A percentile compares a stretch with the other conserved stretches of the same genome.
These are phyloP conservation scores for Leccinellum luteum DNA, from an alignment of 768 basidiomycete species.

Conservation along the genomic window DNA sequence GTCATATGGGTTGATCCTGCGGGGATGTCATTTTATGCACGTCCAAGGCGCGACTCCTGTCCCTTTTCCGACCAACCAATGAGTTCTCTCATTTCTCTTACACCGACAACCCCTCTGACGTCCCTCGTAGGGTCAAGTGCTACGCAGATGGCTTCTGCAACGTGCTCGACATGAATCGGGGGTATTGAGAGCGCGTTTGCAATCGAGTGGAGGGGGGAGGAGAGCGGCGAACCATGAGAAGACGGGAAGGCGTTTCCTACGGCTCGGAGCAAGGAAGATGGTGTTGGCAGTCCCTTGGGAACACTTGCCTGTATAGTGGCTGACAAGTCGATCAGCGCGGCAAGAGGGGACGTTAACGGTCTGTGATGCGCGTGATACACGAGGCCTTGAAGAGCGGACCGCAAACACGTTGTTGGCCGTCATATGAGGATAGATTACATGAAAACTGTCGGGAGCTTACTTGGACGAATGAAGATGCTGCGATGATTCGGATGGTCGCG, in stretches of 20 bases:
- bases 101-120: slow-evolving; percentile 65
- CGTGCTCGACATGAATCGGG: slow-evolving; percentile 94
- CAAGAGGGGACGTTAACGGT: slow-evolving; percentile 84
- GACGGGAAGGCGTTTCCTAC: slow-evolving; percentile 40
- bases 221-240: slow-evolving; percentile 31
- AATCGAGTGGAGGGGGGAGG: slow-evolving; percentile 58
- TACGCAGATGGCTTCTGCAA: slow-evolving; percentile 79
- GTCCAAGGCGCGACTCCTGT: slow-evolving; percentile 14
- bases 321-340: slow-evolving; percentile 80
- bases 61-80: slow-evolving; percentile 60
- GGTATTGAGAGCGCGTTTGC: slow-evolving; percentile 81
- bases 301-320: slow-evolving; percentile 63
- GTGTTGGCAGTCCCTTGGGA: slow-evolving; percentile 58
- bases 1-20: slow-evolving; percentile 8
- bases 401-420: slow-evolving; percentile 13
- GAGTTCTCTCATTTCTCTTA: slow-evolving; percentile 69
- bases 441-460: slow-evolving; percentile 45
- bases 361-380: slow-evolving; percentile 95
- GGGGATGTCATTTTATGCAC: slow-evolving; percentile 16
- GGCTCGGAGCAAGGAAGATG: slow-evolving; percentile 58
- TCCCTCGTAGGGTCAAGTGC: slow-evolving; percentile 50
- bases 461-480: slow-evolving; percentile 84
- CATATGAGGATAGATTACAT: slow-evolving; percentile 11
- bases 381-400: slow-evolving; percentile 53
- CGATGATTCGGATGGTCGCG: slow-evolving; percentile 45